A percentile compares a stretch with the other conserved stretches of the same genome.
Evolutionary conservation across 176 grass and related monocot species (phyloP).

Genomic region (Juncus effusus): DNA sequence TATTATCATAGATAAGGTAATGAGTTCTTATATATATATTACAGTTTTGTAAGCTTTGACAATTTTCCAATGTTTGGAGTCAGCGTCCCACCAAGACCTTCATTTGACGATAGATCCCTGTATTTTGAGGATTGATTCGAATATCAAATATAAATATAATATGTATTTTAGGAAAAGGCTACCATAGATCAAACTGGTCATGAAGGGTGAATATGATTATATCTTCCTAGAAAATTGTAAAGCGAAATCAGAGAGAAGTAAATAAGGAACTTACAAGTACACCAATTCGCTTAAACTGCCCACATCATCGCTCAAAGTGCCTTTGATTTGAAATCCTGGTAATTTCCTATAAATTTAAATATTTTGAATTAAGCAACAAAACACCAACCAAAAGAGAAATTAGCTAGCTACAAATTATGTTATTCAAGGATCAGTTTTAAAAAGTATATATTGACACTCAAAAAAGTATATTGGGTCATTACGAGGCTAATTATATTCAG

Average conservation of each 20-base stretch:
- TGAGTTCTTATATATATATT: conserved; percentile 15
- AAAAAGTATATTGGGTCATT: too few species aligned
- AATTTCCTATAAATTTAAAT: conserved; percentile 54
- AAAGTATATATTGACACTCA: too few species aligned
- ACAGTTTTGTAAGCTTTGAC: conserved; percentile 66
- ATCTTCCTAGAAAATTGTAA: conserved; percentile 17
- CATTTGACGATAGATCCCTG: conserved; percentile 86
- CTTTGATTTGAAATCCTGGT: conserved; percentile 45
- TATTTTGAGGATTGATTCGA: conserved; percentile 12
- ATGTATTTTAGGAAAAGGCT: too few species aligned
- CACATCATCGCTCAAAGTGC: conserved; percentile 51
- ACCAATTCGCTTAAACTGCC: conserved; percentile 52
- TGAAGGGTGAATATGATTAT: not conserved
- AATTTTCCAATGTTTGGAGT: conserved; percentile 67
- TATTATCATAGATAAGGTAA: conserved; percentile 19
- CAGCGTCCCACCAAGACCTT: conserved; percentile 46
- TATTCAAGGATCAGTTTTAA: too few species aligned
- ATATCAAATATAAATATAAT: not conserved
- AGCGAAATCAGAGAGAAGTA: conserved; percentile 9
- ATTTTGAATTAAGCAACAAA: conserved; percentile 1
- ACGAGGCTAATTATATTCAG: too few species aligned
- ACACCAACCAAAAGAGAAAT: too few species aligned
- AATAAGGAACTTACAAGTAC: conserved; percentile 57
- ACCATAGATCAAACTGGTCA: too few species aligned
- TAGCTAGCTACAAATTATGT: too few species aligned